These are phyloP conservation scores for Aureobasidium pullulans DNA, from an alignment of 2,329 filamentous ascomycete genomes.

Conservation along the genomic window DNA sequence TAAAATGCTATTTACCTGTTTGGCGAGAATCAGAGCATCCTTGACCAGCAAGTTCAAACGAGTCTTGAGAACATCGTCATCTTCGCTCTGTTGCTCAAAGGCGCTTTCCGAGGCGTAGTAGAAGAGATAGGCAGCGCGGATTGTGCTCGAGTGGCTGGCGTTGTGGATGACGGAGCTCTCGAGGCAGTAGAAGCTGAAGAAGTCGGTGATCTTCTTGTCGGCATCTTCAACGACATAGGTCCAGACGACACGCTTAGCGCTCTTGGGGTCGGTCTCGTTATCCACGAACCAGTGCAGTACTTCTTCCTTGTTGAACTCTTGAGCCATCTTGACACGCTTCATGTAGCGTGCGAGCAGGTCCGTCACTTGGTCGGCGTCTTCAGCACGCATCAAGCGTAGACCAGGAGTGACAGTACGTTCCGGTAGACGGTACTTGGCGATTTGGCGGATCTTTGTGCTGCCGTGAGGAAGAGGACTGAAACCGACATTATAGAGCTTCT, in stretches of 20 bases:
- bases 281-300: conserved; percentile 82
- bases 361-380: conserved; percentile 70
- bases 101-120: conserved; percentile 88
- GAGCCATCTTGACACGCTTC: conserved; percentile 72
- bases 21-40: conserved; percentile 82
- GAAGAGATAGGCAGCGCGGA: conserved; percentile 90
- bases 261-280: conserved; percentile 44
- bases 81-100: conserved; percentile 40
- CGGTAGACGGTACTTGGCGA: conserved; percentile 78
- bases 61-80: conserved; percentile 46
- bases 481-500: conserved; percentile 88
- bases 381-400: conserved; percentile 69
- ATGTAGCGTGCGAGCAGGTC: conserved; percentile 71
- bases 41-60: conserved; percentile 73
- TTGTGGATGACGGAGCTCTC: conserved; percentile 82
- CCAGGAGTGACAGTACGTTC: conserved; percentile 63
- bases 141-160: conserved; percentile 67
- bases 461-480: conserved; percentile 82
- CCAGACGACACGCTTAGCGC: conserved; percentile 80
- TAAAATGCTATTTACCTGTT: conserved; percentile 46
- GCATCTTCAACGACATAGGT: conserved; percentile 76
- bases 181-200: conserved; percentile 93
- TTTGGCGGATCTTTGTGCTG: conserved; percentile 78
- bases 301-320: conserved; percentile 72
- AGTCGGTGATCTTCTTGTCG: conserved; percentile 79